These are phyloP conservation scores for Lenzites betulinus DNA, from an alignment of 768 basidiomycete species.

Conservation along the genomic window DNA sequence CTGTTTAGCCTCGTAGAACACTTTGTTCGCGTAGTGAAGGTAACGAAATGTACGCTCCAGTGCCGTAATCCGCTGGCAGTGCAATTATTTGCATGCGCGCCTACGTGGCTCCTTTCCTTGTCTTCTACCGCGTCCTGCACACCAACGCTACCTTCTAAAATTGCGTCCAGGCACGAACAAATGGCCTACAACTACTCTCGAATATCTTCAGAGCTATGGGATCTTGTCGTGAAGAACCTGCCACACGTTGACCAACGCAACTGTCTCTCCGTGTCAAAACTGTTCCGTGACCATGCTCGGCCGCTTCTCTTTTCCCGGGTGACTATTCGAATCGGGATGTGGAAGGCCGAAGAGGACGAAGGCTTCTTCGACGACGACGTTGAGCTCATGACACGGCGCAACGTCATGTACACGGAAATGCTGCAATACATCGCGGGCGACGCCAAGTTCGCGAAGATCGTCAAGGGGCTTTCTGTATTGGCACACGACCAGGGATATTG, in stretches of 20 bases:
- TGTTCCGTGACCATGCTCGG: background rate
- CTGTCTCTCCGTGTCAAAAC: background rate
- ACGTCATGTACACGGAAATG: background rate
- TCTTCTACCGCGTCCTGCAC: too few species aligned
- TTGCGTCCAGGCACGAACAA: too few species aligned
- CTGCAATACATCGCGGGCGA: background rate
- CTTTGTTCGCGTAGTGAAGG: too few species aligned
- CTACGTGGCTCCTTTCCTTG: too few species aligned
- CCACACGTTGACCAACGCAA: background rate
- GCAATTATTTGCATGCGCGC: too few species aligned
- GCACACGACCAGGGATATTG: background rate
- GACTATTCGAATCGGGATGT: background rate
- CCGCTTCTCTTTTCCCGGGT: background rate
- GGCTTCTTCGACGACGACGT: background rate
- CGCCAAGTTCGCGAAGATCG: background rate
- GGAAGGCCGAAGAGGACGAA: background rate
- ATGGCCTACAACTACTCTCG: background rate
- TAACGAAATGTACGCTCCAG: too few species aligned
- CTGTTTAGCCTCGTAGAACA: too few species aligned
- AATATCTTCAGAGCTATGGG: background rate
- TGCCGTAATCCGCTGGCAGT: too few species aligned
- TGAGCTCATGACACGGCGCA: background rate
- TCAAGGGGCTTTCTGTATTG: background rate
- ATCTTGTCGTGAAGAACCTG: background rate
- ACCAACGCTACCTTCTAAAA: too few species aligned